These are phyloP conservation scores for Chalciporus sp. DNA, from an alignment of 1,284 basidiomycete genomes.

Conservation along the genomic window DNA sequence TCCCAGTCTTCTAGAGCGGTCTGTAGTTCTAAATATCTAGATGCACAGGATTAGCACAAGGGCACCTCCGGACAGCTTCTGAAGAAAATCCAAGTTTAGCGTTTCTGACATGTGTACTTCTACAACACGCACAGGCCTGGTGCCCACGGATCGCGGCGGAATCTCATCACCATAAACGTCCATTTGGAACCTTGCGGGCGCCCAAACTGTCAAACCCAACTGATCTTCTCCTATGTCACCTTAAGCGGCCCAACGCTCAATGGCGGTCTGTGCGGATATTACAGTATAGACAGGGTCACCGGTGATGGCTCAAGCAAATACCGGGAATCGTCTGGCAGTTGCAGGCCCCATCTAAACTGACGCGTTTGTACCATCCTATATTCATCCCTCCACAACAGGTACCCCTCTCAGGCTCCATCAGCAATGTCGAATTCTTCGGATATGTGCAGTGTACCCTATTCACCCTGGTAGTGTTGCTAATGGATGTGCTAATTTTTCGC, in stretches of 20 bases:
- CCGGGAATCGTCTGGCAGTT: too few species aligned
- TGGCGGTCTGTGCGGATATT: too few species aligned
- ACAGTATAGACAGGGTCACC: too few species aligned
- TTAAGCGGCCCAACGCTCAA: not conserved
- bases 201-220: not conserved
- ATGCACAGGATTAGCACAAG: not conserved
- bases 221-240: too few species aligned
- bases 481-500: not conserved
- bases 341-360: not conserved
- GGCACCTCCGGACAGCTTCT: not conserved
- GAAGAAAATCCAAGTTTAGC: not conserved
- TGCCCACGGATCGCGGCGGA: not conserved
- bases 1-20: not conserved
- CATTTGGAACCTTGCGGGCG: not conserved
- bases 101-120: not conserved
- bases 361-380: not conserved
- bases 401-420: not conserved
- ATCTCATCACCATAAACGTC: not conserved
- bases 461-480: not conserved
- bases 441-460: not conserved
- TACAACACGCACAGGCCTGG: too few species aligned
- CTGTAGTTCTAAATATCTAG: too few species aligned
- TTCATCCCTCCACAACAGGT: not conserved
- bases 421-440: not conserved
- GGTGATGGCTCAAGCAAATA: too few species aligned